phyloP scores from a whole-genome alignment of 2,329 filamentous ascomycete genomes.

The Cladosporium sp. region DNA sequence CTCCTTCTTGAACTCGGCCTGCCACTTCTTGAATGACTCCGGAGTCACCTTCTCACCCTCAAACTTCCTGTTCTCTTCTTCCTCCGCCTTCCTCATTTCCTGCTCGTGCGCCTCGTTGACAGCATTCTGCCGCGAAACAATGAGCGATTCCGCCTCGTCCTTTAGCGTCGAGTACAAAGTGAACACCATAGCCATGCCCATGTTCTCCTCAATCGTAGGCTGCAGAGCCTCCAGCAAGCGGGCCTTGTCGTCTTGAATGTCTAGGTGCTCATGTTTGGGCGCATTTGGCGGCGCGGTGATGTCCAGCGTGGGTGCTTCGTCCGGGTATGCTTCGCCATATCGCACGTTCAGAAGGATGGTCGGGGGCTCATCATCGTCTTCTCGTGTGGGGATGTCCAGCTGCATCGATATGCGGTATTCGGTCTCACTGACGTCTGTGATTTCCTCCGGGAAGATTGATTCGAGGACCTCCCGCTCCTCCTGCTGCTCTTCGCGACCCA shows the following conservation, averaged over 20 bases:
- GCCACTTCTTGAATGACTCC: conserved; percentile 80
- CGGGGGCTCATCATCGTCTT: conserved; percentile 54
- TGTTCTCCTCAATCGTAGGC: conserved; percentile 78
- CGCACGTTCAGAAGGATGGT: conserved; percentile 75
- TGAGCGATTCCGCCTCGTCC: conserved; percentile 80
- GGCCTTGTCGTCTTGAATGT: conserved; percentile 72
- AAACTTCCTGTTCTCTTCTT: conserved; percentile 94
- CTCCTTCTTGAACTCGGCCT: conserved; percentile 69
- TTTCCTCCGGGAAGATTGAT: conserved; percentile 97
- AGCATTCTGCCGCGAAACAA: conserved; percentile 64
- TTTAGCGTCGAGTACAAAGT: conserved; percentile 82
- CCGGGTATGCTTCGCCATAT: conserved; percentile 87
- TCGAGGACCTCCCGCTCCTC: conserved; percentile 97
- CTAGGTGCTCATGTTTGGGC: conserved; percentile 65
- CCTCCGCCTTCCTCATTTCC: conserved; percentile 60
- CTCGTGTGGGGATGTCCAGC: conserved; percentile 58
- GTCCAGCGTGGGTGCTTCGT: conserved; percentile 76
- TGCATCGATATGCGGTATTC: conserved; percentile 80
- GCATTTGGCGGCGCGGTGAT: conserved; percentile 67
- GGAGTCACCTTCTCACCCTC: conserved; percentile 83
- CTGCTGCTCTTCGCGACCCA: conserved; percentile 71
- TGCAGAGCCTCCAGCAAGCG: conserved; percentile 63
- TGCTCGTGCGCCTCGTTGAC: conserved; percentile 49
- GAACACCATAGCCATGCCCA: conserved; percentile 98
- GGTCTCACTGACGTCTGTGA: conserved; percentile 86